phyloP scores from a whole-genome alignment of 2,329 filamentous ascomycete species.

The Fusarium heterosporum region DNA sequence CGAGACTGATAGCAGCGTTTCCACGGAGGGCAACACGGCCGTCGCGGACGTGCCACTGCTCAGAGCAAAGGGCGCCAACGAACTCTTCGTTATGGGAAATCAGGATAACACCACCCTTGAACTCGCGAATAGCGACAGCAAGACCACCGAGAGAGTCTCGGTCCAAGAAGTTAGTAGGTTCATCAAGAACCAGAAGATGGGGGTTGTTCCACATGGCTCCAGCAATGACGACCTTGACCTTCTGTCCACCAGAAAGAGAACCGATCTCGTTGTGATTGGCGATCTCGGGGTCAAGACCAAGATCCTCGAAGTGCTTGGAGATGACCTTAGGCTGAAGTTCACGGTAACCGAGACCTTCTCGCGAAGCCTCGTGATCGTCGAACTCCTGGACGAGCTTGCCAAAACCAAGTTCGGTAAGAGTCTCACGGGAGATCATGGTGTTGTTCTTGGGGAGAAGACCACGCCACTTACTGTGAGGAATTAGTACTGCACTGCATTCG shows the following conservation, averaged over 20 bases:
- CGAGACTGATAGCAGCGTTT: constrained; percentile 76
- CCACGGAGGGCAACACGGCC: constrained; percentile 89
- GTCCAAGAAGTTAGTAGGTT: constrained; percentile 99
- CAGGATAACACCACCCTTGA: constrained; percentile 98
- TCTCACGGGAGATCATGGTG: constrained; percentile 92
- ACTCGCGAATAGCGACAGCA: constrained; percentile 97
- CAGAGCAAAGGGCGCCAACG: constrained; percentile 91
- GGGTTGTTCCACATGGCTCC: constrained; percentile 99
- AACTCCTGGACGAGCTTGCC: constrained; percentile 97
- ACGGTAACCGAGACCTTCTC: constrained; percentile 96
- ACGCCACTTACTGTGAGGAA: constrained; percentile 80
- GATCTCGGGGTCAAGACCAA: constrained; percentile 96
- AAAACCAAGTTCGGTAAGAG: constrained; percentile 85
- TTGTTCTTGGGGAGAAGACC: constrained; percentile 92
- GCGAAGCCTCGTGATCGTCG: constrained; percentile 98
- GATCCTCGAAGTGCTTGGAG: constrained; percentile 97
- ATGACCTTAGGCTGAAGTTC: constrained; percentile 93
- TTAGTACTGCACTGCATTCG: constrained; percentile 44
- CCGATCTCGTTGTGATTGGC: constrained; percentile 99
- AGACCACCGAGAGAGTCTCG: constrained; percentile 96
- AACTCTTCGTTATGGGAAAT: constrained; percentile 99
- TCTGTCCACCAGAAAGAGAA: constrained; percentile 94
- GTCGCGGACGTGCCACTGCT: constrained; percentile 95
- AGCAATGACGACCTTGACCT: constrained; percentile 98
- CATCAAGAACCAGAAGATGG: constrained; percentile 95